Base-by-base conservation (phyloP, 306 rosid genomes). In the Cyamopsis tetragonoloba region DNA sequence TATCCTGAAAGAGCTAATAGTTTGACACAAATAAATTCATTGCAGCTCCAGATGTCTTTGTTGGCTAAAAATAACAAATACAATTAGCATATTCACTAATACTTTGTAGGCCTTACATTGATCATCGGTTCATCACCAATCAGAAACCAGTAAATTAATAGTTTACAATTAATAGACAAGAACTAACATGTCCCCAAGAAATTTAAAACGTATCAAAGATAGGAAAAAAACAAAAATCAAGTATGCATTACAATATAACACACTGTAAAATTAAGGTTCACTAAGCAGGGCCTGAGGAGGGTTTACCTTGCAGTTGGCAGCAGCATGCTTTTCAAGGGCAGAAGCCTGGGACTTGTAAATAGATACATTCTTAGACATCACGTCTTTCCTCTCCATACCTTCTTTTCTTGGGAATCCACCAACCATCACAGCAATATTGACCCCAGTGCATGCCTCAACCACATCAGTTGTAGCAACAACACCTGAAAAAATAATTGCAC, bases 321-420 rank as follows among this genome's bases (percentile, higher is more conserved):
- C 92, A 34, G 96, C 97, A 50, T 95, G 89, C 80, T 91, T 75
- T 65, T 95, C 96, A 48, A 95, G 92, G 22, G 97, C 97, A 57
- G 97, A 91, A 74, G 99, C 99, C 73, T 95, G 99, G 18, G 97
- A 85, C 87, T 87, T 95, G 56, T 95, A 95, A 53, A 95, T 95
- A 10, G 97, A 85, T 35, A 95, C 97, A 56, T 95, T 95, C 78
- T 90, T 91, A 1, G 97, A 56, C 99, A 95, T 95, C 70, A 95
- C 97, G 37, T 95, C 97, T 70, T 95, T 95, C 75, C 99, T 88
- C 68, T 91, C 99, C 97, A 95, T 95, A 48, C 99, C 96, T 80
- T 95, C 99, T 62, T 95, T 95, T 75, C 99, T 91, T 2, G 99
- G 97, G 84, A 95, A 95, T 20, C 99, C 99, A 82, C 99, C 99